Base-by-base conservation (phyloP, 2,329 filamentous ascomycete species). In the Fusarium xylarioides region DNA sequence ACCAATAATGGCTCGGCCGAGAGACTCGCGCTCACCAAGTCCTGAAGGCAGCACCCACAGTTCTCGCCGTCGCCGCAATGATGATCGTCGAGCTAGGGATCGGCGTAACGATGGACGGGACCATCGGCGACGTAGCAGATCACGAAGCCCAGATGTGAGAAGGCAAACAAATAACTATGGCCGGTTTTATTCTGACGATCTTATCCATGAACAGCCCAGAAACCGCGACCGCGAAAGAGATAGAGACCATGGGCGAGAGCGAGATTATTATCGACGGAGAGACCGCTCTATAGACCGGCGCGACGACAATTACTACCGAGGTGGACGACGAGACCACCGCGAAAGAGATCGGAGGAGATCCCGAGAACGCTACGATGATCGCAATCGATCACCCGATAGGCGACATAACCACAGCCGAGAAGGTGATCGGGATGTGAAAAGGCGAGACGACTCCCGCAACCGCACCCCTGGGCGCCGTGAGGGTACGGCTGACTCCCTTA, bases 21-120 rank as follows among this genome's bases (percentile, higher is more conserved):
- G 86, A 88, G 88, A 89, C 86, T 89, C 88, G 85, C 88, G 93
- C 93, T 95, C 93, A 95, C 93, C 93, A 93, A 94, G 92, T 91
- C 92, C 92, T 91, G 91, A 92, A 95, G 93, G 92, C 90, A 94
- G 92, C 88, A 91, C 93, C 81, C 88, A 89, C 83, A 91, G 90
- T 83, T 90, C 91, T 80, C 91, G 90, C 85, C 92, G 90, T 85
- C 89, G 84, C 80, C 88, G 87, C 78, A 88, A 90, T 83, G 87
- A 88, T 81, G 85, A 84, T 77, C 90, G 90, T 81, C 89, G 82
- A 81, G 87, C 83, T 73, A 83, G 86, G 79, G 85, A 86, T 75
- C 86, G 86, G 72, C 83, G 85, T 69, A 84, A 86, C 78, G 83
- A 85, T 73, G 83, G 84, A 64, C 84, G 85, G 79, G 86, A 87